Evolutionary conservation across 177 flowering plant genomes (phyloP), one percentile per base, ranked within the genome.

Genomic region (Vitis hybrid): DNA sequence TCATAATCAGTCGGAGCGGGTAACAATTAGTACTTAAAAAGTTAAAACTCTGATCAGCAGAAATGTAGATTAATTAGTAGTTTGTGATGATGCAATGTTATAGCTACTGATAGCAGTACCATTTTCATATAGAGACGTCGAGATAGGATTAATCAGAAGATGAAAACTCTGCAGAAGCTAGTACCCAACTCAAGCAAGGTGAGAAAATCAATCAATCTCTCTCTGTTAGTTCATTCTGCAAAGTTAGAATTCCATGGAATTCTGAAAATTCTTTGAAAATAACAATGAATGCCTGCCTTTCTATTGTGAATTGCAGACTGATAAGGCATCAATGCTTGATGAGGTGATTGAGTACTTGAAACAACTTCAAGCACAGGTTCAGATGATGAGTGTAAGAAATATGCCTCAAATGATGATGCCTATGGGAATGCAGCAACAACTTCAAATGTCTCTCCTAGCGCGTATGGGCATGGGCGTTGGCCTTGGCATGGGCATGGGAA

Each of bases 121-220:
- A 40, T 40, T 40, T 30, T 40, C 48, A 40, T 40, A 40, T 59
- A 84, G 91, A 78, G 74, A 69, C 82, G 93, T 48, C 77, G 93
- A 68, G 88, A 89, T 66, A 60, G 84, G 69, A 89, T 89, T 71
- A 89, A 89, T 67, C 86, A 86, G 71, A 89, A 81, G 85, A 87
- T 89, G 86, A 87, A 80, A 71, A 78, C 91, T 65, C 75, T 89
- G 51, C 91, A 87, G 72, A 89, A 82, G 73, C 67, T 89, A 68
- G 88, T 89, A 46, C 93, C 93, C 4, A 89, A 86, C 79, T 78
- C 91, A 51, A 83, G 82, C 62, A 87, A 87, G 88, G 93, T 87
- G 51, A 55, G 71, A 55, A 64, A 62, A 52, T 15, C 2, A 62
- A 52, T 14, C 2, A 65, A 2, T 14, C 40, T 51, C 67, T 19